phyloP scores from a whole-genome alignment of 129 eudicot species.

The Silybum marianum region DNA sequence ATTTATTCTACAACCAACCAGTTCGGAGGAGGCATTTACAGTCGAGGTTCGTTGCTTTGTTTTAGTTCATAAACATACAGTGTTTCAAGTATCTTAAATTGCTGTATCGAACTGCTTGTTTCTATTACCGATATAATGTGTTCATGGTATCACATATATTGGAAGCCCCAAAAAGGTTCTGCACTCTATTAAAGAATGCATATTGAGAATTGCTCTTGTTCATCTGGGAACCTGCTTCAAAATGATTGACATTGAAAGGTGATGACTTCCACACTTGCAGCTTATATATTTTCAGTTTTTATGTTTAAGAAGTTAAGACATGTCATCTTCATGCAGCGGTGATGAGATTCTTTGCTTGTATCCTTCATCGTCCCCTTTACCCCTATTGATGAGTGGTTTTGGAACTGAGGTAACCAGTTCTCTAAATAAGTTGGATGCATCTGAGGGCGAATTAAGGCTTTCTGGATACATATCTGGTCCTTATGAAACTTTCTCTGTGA shows the following conservation, averaged over 20 bases:
- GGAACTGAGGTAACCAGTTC: constrained; percentile 52
- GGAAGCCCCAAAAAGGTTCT: constrained; percentile 78
- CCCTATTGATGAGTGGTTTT: constrained; percentile 60
- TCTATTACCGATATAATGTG: constrained; percentile 29
- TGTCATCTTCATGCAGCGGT: constrained; percentile 53
- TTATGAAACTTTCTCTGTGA: constrained; percentile 42
- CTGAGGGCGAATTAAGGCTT: constrained; percentile 62
- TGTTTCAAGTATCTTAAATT: constrained; percentile 10
- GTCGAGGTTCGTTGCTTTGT: constrained; percentile 58
- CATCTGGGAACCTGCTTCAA: constrained; percentile 63
- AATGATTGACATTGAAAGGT: constrained; percentile 79
- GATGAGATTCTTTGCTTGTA: constrained; percentile 65
- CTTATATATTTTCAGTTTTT: neutral
- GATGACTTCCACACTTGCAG: constrained; percentile 9
- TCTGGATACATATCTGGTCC: constrained; percentile 82
- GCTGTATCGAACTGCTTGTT: constrained; percentile 6
- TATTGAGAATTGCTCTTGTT: constrained; percentile 77
- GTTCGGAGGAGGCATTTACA: constrained; percentile 80
- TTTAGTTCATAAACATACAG: neutral
- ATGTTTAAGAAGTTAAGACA: neutral
- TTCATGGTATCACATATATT: constrained; percentile 22
- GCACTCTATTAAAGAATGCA: constrained; percentile 67
- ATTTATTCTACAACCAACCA: constrained; percentile 94
- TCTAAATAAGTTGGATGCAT: constrained; percentile 49
- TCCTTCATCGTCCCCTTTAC: constrained; percentile 75